Conservation (phyloP, 2,329 filamentous ascomycete species). For the Rachicladosporium sp. region DNA sequence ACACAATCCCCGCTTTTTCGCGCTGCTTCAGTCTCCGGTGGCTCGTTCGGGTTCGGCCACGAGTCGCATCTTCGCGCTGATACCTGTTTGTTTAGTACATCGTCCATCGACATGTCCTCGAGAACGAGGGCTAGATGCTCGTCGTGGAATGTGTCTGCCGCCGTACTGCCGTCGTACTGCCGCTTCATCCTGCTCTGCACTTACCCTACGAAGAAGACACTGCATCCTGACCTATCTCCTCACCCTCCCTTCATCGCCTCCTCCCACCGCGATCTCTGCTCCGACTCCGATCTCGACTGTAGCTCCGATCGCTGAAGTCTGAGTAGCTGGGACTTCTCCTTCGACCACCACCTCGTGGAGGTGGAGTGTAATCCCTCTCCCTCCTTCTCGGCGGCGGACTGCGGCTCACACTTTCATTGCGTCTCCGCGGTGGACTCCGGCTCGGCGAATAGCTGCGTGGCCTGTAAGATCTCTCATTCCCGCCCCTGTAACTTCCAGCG, state of each 20-base stretch:
- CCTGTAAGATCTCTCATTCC: constrained; percentile 17
- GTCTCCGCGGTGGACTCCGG: constrained; percentile 13
- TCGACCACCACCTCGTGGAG: constrained; percentile 9
- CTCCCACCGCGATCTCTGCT: constrained; percentile 16
- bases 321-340: constrained; percentile 24
- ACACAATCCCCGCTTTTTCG: too few relatives aligned
- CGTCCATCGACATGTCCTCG: too few relatives aligned
- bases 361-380: constrained; percentile 16
- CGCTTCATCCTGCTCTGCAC: too few relatives aligned
- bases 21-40: too few relatives aligned
- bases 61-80: too few relatives aligned
- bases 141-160: too few relatives aligned
- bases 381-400: constrained; percentile 26
- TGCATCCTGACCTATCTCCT: too few relatives aligned
- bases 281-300: constrained; percentile 11
- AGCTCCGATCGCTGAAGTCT: constrained; percentile 11
- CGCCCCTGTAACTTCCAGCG: constrained; percentile 18
- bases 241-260: constrained; percentile 9
- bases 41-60: too few relatives aligned
- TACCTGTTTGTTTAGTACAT: too few relatives aligned
- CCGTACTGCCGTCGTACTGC: too few relatives aligned
- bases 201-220: too few relatives aligned
- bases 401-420: constrained; percentile 21
- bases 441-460: constrained; percentile 13
- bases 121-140: too few relatives aligned